These are phyloP conservation scores for Scheffersomyces stipitis DNA, from an alignment of 805 yeast genomes.

Conservation along the genomic window DNA sequence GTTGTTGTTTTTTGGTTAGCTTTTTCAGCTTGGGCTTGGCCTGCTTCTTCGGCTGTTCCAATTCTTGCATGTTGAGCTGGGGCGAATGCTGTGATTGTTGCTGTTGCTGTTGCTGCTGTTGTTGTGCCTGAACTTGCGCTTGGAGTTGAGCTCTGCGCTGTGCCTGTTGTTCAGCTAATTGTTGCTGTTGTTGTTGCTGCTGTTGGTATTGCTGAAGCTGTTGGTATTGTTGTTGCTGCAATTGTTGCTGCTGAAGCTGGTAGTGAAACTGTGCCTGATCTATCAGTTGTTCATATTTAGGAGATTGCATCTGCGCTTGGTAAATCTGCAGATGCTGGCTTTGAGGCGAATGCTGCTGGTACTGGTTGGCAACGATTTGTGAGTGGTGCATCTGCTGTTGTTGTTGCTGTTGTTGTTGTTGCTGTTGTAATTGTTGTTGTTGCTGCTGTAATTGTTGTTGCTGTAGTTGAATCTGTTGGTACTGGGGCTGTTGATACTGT, in stretches of 20 bases:
- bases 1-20: not conserved
- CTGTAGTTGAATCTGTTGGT: constrained; percentile 3
- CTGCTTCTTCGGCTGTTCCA: not conserved
- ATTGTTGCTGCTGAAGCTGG: constrained; percentile 8
- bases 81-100: constrained; percentile 3
- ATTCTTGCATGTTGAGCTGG: constrained; percentile 7
- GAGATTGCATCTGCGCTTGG: not conserved
- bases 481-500: constrained; percentile 6
- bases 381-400: constrained; percentile 8
- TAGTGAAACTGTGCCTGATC: not conserved
- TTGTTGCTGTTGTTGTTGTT: constrained; percentile 5
- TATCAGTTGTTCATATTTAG: constrained; percentile 8
- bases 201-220: constrained; percentile 21
- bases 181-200: constrained; percentile 26
- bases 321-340: not conserved
- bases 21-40: not conserved
- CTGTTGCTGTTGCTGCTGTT: constrained; percentile 12
- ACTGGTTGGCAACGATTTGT: constrained; percentile 1
- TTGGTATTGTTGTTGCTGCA: constrained; percentile 23
- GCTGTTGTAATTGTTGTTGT: constrained; percentile 10
- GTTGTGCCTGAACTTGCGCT: constrained; percentile 17
- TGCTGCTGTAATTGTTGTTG: constrained; percentile 15
- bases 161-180: constrained; percentile 11
- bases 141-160: constrained; percentile 7
- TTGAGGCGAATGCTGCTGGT: not conserved